These are phyloP conservation scores for Kluyveromyces aestuarii DNA, from an alignment of 805 yeast species.

Conservation along the genomic window DNA sequence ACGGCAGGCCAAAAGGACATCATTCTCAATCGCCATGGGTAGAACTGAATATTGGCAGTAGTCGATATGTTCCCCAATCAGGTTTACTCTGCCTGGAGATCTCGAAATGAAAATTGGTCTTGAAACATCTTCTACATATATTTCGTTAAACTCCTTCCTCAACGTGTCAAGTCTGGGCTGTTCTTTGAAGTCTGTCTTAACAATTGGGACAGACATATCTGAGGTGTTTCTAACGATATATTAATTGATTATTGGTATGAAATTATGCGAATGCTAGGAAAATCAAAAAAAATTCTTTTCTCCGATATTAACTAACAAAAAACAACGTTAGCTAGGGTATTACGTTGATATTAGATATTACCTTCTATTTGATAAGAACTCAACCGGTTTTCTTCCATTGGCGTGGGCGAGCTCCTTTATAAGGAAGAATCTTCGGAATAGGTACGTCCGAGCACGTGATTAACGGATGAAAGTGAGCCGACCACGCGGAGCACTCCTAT, in stretches of 20 bases:
- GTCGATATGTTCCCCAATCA: conserved; percentile 71
- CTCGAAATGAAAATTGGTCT: conserved; percentile 38
- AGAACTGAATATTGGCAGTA: conserved; percentile 57
- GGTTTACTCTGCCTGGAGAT: conserved; percentile 69
- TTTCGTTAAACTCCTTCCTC: conserved; percentile 4
- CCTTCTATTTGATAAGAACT: too few species aligned
- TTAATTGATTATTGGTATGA: too few species aligned
- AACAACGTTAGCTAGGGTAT: background rate
- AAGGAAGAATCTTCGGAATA: too few species aligned
- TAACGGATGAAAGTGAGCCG: background rate
- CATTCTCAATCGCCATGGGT: conserved; percentile 65
- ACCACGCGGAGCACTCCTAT: background rate
- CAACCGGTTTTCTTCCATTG: too few species aligned
- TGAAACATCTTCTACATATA: conserved; percentile 23
- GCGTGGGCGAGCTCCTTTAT: too few species aligned
- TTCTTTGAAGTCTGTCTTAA: background rate
- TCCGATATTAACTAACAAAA: too few species aligned
- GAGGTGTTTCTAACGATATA: background rate
- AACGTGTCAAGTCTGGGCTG: conserved; percentile 8
- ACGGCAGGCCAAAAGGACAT: conserved; percentile 46
- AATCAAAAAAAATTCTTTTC: background rate
- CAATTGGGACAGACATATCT: conserved; percentile 3
- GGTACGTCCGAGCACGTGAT: too few species aligned
- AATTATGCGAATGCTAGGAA: too few species aligned
- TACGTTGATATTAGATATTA: background rate